phyloP scores from a whole-genome alignment of 2,329 filamentous ascomycete genomes.

The Sporothrix protearum region DNA sequence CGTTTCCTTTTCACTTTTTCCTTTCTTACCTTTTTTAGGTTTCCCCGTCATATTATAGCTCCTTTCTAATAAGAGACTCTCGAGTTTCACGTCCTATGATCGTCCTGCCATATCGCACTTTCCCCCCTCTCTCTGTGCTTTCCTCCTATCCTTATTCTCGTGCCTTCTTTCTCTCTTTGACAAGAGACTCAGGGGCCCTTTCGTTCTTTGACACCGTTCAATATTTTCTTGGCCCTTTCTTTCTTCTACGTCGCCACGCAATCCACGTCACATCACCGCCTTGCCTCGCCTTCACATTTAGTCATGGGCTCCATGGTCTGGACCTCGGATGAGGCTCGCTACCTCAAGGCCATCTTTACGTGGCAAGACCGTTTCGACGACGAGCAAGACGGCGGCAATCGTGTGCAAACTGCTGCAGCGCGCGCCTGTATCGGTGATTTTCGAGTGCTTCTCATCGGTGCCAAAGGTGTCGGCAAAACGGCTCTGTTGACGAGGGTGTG shows the following conservation, averaged over 20 bases:
- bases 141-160: background rate
- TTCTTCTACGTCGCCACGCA: background rate
- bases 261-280: background rate
- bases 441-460: constrained; percentile 40
- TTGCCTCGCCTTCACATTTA: background rate
- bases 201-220: background rate
- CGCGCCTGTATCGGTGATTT: constrained; percentile 37
- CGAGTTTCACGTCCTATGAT: background rate
- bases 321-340: constrained; percentile 42
- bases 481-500: constrained; percentile 40
- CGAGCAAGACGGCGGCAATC: constrained; percentile 20
- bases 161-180: background rate
- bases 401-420: constrained; percentile 18
- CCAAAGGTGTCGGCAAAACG: constrained; percentile 42
- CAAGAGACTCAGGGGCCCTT: background rate
- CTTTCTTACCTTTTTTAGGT: background rate
- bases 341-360: constrained; percentile 40
- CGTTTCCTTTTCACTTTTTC: background rate
- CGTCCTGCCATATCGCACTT: background rate
- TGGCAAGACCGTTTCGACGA: constrained; percentile 38
- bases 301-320: constrained; percentile 37
- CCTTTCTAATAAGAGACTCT: background rate
- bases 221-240: background rate
- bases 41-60: background rate
- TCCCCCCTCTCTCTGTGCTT: background rate